Conservation (phyloP, 257 asterid species). For the Jacaranda mimosifolia region DNA sequence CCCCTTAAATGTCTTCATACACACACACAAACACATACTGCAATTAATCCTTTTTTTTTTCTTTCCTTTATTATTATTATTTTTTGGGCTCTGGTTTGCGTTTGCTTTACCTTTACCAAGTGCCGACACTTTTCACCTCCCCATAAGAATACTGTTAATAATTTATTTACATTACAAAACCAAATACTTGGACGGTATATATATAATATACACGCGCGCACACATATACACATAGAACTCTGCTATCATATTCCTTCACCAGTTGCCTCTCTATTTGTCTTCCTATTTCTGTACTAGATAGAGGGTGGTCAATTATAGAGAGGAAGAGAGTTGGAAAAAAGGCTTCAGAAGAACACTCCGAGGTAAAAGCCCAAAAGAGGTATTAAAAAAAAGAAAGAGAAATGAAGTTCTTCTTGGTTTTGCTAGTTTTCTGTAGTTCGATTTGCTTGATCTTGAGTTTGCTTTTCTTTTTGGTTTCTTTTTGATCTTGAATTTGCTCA, state of each 20-base stretch:
- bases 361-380: slow-evolving; percentile 24
- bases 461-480: background rate
- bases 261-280: slow-evolving; percentile 38
- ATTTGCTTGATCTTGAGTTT: slow-evolving; percentile 3
- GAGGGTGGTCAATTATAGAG: slow-evolving; percentile 29
- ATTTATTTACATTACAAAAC: slow-evolving; percentile 2
- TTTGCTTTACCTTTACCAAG: slow-evolving; percentile 44
- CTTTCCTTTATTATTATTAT: background rate
- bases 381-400: background rate
- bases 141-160: slow-evolving; percentile 34
- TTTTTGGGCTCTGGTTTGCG: background rate
- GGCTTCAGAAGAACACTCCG: slow-evolving; percentile 1
- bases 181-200: background rate
- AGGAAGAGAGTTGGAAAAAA: slow-evolving; percentile 33
- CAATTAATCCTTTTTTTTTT: background rate
- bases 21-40: slow-evolving; percentile 10
- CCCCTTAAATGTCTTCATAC: slow-evolving; percentile 22
- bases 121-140: slow-evolving; percentile 55
- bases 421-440: slow-evolving; percentile 18
- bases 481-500: slow-evolving; percentile 16
- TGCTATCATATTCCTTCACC: slow-evolving; percentile 39
- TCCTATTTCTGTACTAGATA: slow-evolving; percentile 25
- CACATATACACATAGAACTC: slow-evolving; percentile 19
- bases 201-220: slow-evolving; percentile 13
- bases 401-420: background rate